Evolutionary conservation across 805 yeast species (phyloP).

Genomic region (Wickerhamiella australiensis): DNA sequence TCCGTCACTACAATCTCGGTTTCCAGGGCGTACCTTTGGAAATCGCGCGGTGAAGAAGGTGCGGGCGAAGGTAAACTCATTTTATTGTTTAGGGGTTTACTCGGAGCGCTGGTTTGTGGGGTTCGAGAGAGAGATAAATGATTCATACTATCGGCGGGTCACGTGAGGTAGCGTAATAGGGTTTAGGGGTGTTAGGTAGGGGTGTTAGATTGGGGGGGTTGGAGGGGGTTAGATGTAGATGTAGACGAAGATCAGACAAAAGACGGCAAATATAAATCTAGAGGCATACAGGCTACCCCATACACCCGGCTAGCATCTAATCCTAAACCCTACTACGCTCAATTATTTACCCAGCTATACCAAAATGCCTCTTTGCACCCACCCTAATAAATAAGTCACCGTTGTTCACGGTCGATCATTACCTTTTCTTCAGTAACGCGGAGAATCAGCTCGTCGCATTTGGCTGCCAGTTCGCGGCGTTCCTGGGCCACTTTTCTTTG

Average conservation of each 20-base stretch:
- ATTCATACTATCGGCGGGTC: not conserved
- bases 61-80: conserved; percentile 27
- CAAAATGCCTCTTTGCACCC: no score
- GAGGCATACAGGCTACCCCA: no score
- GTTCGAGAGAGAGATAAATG: no score
- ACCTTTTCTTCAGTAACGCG: conserved; percentile 42
- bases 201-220: no score
- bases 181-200: no score
- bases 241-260: no score
- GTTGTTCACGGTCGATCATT: conserved; percentile 20
- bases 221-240: no score
- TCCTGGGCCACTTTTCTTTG: conserved; percentile 45
- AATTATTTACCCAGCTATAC: no score
- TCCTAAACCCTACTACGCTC: no score
- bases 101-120: not conserved
- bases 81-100: no score
- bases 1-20: conserved; percentile 57
- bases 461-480: conserved; percentile 49
- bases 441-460: conserved; percentile 55
- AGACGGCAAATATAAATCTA: no score
- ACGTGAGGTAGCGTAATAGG: not conserved
- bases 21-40: conserved; percentile 40
- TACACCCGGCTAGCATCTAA: no score
- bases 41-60: conserved; percentile 27
- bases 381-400: not conserved